These are phyloP conservation scores for Pleurotus djamor DNA, from an alignment of 768 basidiomycete genomes.

Conservation along the genomic window DNA sequence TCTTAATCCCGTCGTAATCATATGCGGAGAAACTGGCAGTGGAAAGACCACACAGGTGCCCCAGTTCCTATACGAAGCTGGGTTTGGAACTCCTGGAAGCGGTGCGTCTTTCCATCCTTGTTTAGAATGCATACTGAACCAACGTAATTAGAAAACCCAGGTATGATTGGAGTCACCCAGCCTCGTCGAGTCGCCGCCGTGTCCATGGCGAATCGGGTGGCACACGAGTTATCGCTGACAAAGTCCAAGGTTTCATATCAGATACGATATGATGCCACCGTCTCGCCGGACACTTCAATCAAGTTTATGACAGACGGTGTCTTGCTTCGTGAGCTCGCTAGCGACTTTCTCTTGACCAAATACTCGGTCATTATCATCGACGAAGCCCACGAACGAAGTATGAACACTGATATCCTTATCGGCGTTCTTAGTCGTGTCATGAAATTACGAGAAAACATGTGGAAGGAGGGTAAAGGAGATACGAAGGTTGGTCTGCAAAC, in stretches of 20 bases:
- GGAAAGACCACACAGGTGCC: conserved; percentile 99
- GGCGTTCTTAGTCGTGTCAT: conserved; percentile 95
- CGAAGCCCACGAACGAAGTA: conserved; percentile 96
- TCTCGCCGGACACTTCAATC: conserved; percentile 86
- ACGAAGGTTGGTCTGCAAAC: conserved; percentile 49
- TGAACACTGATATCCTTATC: conserved; percentile 97
- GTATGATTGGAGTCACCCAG: conserved; percentile 98
- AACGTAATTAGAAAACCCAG: conserved; percentile 80
- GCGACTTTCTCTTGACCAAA: conserved; percentile 89
- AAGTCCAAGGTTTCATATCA: conserved; percentile 89
- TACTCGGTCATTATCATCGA: conserved; percentile 97
- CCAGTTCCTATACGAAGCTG: conserved; percentile 97
- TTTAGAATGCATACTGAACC: background rate
- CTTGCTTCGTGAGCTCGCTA: conserved; percentile 85
- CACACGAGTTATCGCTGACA: conserved; percentile 86
- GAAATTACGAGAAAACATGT: conserved; percentile 85
- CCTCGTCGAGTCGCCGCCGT: conserved; percentile 97
- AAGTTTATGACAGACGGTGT: conserved; percentile 99
- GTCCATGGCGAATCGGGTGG: conserved; percentile 92
- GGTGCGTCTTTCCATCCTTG: conserved; percentile 43
- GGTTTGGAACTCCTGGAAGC: conserved; percentile 81
- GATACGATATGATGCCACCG: conserved; percentile 95
- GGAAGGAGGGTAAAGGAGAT: conserved; percentile 73
- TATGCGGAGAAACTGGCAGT: conserved; percentile 93
- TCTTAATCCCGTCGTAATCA: conserved; percentile 82